A percentile compares a stretch with the other conserved stretches of the same genome.
These are phyloP conservation scores for Pyronema omphalodes DNA, from an alignment of 495 filamentous ascomycete species.

Conservation along the genomic window DNA sequence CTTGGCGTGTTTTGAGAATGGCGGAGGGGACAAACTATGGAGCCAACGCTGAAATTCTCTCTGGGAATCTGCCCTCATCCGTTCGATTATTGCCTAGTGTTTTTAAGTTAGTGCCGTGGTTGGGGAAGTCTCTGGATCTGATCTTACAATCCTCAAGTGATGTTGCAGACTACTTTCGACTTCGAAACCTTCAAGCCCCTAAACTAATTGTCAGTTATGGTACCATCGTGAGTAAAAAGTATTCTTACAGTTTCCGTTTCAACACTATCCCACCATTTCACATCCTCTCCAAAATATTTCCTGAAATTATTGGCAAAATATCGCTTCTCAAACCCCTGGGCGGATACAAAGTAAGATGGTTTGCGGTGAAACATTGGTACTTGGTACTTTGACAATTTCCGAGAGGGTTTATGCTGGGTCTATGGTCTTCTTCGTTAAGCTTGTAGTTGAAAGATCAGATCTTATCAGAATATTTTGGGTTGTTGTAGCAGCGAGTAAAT, in stretches of 20 bases:
- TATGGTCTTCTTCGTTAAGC: no score
- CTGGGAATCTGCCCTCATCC: not conserved
- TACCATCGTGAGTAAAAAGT: not conserved
- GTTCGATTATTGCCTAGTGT: not conserved
- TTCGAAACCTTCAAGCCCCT: constrained; percentile 1
- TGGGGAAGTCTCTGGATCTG: not conserved
- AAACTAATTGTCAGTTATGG: not conserved
- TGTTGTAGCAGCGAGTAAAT: no score
- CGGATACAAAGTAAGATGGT: not conserved
- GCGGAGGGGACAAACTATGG: not conserved
- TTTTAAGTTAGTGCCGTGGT: not conserved
- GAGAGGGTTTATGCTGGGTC: no score
- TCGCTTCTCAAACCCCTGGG: constrained; percentile 4
- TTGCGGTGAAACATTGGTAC: no score
- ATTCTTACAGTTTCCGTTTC: not conserved
- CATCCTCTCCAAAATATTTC: constrained; percentile 4
- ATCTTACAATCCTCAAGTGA: not conserved
- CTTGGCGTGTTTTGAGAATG: no score
- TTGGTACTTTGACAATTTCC: no score
- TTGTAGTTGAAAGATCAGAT: no score
- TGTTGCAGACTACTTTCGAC: not conserved
- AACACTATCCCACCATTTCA: not conserved
- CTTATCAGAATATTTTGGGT: no score
- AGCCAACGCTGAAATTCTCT: not conserved
- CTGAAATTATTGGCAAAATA: constrained; percentile 1